Evolutionary conservation across 305 asterid species (phyloP).

Genomic region (Solanum hybrid): DNA sequence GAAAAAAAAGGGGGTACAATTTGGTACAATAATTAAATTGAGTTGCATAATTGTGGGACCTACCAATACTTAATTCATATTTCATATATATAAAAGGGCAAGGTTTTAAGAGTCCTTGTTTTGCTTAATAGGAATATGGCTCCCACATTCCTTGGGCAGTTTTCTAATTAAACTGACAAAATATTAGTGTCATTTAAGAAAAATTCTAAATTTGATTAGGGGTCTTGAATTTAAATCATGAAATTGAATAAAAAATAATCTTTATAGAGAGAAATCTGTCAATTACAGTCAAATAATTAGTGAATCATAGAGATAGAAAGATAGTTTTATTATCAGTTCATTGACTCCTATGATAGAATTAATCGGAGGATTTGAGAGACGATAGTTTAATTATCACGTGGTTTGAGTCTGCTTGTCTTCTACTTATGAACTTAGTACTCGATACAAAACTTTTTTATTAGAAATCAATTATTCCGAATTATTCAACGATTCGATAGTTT

Average conservation of each 20-base stretch:
- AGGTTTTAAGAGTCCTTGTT: background rate
- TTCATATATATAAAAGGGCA: background rate
- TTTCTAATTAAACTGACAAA: background rate
- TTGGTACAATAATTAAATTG: background rate
- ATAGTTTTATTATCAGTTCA: background rate
- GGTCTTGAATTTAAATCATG: too few relatives aligned
- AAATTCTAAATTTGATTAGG: too few relatives aligned
- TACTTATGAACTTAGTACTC: background rate
- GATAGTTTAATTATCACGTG: background rate
- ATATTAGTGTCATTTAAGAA: too few relatives aligned
- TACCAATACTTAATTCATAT: background rate
- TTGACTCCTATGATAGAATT: background rate
- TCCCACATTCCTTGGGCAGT: background rate
- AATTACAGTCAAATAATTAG: too few relatives aligned
- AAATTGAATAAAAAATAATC: too few relatives aligned
- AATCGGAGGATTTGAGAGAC: background rate
- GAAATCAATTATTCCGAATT: background rate
- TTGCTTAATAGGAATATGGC: background rate
- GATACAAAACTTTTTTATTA: background rate
- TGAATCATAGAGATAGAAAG: too few relatives aligned
- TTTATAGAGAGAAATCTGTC: too few relatives aligned
- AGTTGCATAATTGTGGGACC: background rate
- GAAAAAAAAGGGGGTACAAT: background rate
- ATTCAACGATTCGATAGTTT: rapidly evolving
- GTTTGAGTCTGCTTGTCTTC: background rate